Conservation (phyloP, 805 yeast genomes). For the Kuraishia molischiana region DNA sequence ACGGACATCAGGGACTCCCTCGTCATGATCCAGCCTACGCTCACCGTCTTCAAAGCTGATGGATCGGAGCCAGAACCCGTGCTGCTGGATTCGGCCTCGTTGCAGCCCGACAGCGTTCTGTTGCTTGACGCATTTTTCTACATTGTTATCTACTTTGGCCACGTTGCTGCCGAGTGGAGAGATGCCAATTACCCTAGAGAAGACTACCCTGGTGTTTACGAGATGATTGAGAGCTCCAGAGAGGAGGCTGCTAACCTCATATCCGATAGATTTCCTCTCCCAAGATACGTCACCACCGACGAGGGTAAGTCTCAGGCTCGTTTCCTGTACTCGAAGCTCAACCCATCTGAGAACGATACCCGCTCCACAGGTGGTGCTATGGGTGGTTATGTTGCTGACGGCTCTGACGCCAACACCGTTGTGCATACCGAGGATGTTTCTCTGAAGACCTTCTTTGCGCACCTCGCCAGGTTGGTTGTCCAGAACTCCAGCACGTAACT, state of each 20-base stretch:
- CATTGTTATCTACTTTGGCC: constrained; percentile 91
- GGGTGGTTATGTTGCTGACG: constrained; percentile 32
- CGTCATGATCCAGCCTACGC: constrained; percentile 96
- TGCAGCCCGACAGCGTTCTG: constrained; percentile 79
- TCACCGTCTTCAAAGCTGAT: constrained; percentile 76
- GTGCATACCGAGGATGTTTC: constrained; percentile 96
- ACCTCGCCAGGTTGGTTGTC: constrained; percentile 86
- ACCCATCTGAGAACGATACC: constrained; percentile 73
- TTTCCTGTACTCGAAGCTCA: constrained; percentile 87
- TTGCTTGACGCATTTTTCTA: constrained; percentile 95
- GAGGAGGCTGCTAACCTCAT: constrained; percentile 87
- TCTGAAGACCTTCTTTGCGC: constrained; percentile 90
- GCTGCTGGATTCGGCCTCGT: constrained; percentile 83
- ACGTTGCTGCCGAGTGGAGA: constrained; percentile 93
- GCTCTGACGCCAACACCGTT: constrained; percentile 46
- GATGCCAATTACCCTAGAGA: constrained; percentile 89
- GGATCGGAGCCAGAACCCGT: constrained; percentile 84
- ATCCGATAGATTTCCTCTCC: constrained; percentile 93
- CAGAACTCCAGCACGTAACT: constrained; percentile 15
- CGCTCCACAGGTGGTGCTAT: constrained; percentile 34
- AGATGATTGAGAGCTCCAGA: constrained; percentile 79
- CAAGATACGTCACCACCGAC: constrained; percentile 94
- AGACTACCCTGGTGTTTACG: constrained; percentile 83
- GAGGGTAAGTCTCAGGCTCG: constrained; percentile 99
- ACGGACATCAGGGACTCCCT: constrained; percentile 90